Evolutionary conservation across 2,329 filamentous ascomycete genomes (phyloP).

Genomic region (Rhinocladiella similis): DNA sequence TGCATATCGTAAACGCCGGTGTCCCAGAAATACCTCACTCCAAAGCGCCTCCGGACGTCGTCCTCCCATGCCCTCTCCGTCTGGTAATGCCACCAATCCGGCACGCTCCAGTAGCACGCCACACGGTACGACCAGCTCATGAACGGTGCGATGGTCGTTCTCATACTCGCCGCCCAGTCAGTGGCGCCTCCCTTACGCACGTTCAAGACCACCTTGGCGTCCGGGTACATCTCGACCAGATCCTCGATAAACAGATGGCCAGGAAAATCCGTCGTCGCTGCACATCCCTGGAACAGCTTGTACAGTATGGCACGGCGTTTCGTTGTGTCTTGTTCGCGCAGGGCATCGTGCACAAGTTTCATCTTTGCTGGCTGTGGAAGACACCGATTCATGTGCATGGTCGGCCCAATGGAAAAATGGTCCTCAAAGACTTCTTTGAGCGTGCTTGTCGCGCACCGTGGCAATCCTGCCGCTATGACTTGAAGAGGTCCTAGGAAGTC

Average conservation of each 20-base stretch:
- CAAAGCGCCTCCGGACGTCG: slow-evolving; percentile 7
- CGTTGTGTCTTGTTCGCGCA: slow-evolving; percentile 6
- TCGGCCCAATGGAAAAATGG: slow-evolving; percentile 5
- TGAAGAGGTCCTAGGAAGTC: slow-evolving; percentile 8
- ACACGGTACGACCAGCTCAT: slow-evolving; percentile 12
- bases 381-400: slow-evolving; percentile 15
- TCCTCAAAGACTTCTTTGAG: slow-evolving; percentile 11
- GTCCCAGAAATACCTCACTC: slow-evolving; percentile 9
- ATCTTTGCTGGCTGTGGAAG: slow-evolving; percentile 3
- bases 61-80: slow-evolving; percentile 9
- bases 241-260: slow-evolving; percentile 44
- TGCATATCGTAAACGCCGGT: slow-evolving; percentile 9
- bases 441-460: slow-evolving; percentile 15
- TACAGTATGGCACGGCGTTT: slow-evolving; percentile 11
- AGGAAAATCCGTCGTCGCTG: slow-evolving; percentile 47
- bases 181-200: slow-evolving; percentile 36
- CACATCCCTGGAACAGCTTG: slow-evolving; percentile 40
- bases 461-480: slow-evolving; percentile 12
- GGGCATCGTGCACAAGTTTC: slow-evolving; percentile 11
- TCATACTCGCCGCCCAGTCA: slow-evolving; percentile 38
- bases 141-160: slow-evolving; percentile 10
- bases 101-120: slow-evolving; percentile 9
- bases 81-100: slow-evolving; percentile 9
- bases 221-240: slow-evolving; percentile 48
- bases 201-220: slow-evolving; percentile 48